phyloP scores from a whole-genome alignment of 1,284 basidiomycete species.

The Fistulina hepatica region DNA sequence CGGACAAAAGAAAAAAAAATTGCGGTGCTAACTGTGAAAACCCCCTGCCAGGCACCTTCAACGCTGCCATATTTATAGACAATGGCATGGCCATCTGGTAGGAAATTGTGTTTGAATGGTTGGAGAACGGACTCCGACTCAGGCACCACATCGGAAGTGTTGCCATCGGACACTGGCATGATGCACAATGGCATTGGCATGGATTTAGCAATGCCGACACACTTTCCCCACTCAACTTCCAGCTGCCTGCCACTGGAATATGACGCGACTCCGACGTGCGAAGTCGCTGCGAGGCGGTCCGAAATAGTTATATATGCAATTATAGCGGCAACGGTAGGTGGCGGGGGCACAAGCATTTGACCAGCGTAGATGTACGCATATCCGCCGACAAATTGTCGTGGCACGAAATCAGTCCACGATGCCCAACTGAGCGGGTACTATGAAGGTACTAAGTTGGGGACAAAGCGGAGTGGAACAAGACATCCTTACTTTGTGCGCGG shows the following conservation, averaged over 20 bases:
- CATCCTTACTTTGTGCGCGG: constrained; percentile 49
- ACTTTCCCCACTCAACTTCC: constrained; percentile 32
- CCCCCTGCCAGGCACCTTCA: constrained; percentile 67
- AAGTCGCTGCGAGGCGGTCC: constrained; percentile 27
- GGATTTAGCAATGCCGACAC: neutral
- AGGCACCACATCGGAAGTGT: too few species aligned
- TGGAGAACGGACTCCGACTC: too few species aligned
- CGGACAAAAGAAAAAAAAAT: neutral
- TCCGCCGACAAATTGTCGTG: constrained; percentile 9
- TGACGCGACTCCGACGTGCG: too few species aligned
- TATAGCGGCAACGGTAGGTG: constrained; percentile 57
- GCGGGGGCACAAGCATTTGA: constrained; percentile 37
- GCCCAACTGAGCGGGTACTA: constrained; percentile 49
- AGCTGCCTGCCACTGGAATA: too few species aligned
- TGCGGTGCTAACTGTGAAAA: constrained; percentile 44
- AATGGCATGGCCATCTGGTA: constrained; percentile 1
- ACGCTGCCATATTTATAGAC: constrained; percentile 28
- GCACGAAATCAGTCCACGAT: neutral
- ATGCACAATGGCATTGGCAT: too few species aligned
- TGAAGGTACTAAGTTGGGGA: constrained; percentile 9
- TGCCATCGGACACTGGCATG: too few species aligned
- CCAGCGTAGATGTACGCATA: constrained; percentile 33
- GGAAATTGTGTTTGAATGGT: too few species aligned
- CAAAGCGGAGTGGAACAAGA: constrained; percentile 1
- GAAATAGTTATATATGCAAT: constrained; percentile 52